Percentiles rank a stretch among this genome's conserved stretches.
Evolutionary conservation across 352 stramenopile genomes (phyloP).

Genomic region (Globisporangium recalcitrans): DNA sequence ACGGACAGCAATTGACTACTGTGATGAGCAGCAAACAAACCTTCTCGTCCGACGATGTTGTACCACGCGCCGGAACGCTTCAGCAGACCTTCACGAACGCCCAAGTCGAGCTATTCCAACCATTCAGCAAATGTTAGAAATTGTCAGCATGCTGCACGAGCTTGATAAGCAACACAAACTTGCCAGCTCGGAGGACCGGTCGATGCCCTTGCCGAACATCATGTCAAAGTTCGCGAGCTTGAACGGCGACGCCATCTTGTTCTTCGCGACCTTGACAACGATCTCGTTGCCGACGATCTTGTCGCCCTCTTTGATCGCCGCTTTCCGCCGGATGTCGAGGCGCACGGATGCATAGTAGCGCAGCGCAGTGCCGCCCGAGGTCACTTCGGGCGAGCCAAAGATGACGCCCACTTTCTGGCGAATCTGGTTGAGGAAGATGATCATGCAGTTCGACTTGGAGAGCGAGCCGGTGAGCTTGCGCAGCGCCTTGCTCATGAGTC

Average conservation of each 20-base stretch:
- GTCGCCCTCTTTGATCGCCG: conserved; percentile 87
- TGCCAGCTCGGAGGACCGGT: conserved; percentile 83
- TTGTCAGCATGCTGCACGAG: background rate
- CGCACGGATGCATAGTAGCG: conserved; percentile 90
- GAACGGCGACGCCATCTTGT: conserved; percentile 97
- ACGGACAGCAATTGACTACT: no score
- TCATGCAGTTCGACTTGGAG: conserved; percentile 92
- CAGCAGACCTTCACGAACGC: conserved; percentile 63
- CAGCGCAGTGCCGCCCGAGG: conserved; percentile 85
- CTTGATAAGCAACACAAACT: conserved; percentile 3
- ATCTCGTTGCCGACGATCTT: conserved; percentile 94
- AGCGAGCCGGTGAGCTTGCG: conserved; percentile 96
- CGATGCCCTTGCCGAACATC: conserved; percentile 95
- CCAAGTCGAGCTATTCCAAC: conserved; percentile 51
- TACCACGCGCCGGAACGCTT: conserved; percentile 85
- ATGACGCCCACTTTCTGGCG: conserved; percentile 96
- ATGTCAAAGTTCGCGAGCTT: conserved; percentile 95
- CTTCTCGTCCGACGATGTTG: conserved; percentile 50
- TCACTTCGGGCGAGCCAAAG: conserved; percentile 97
- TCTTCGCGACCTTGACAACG: conserved; percentile 98
- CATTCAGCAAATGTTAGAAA: no score
- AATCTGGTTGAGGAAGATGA: conserved; percentile 99
- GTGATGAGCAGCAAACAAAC: no score
- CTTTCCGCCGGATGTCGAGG: conserved; percentile 94
- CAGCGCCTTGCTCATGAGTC: conserved; percentile 96